A percentile compares a stretch with the other conserved stretches of the same genome.
These are phyloP conservation scores for Grosmannia clavigera DNA, from an alignment of 2,329 filamentous ascomycete genomes.

Conservation along the genomic window DNA sequence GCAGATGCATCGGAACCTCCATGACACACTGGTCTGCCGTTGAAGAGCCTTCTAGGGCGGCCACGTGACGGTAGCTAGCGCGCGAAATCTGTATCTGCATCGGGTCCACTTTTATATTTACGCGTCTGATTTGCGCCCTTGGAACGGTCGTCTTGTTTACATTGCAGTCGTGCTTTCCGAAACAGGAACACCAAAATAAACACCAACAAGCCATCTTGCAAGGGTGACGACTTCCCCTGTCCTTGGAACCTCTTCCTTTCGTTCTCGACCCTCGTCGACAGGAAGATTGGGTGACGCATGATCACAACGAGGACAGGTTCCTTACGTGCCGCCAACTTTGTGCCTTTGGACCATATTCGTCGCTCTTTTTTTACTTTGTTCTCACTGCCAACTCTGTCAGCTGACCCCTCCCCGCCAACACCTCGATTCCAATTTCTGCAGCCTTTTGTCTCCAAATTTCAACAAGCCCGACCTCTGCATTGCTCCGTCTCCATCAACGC, in stretches of 20 bases:
- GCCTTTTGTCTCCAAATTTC: not conserved
- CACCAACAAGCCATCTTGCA: not conserved
- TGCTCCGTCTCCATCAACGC: not conserved
- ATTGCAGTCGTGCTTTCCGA: slow-evolving; percentile 7
- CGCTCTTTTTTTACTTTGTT: not conserved
- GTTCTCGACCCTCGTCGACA: not conserved
- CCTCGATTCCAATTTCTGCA: not conserved
- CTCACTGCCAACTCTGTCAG: not conserved
- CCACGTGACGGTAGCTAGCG: not conserved
- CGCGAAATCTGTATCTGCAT: not conserved
- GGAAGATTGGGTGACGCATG: not conserved
- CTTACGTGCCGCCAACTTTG: slow-evolving; percentile 1
- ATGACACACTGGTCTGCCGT: no score
- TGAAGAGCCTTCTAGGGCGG: not conserved
- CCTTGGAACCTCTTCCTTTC: not conserved
- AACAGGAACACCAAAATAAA: slow-evolving; percentile 4
- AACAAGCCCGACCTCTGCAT: not conserved
- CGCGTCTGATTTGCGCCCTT: not conserved
- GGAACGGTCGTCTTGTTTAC: slow-evolving; percentile 7
- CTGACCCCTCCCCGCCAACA: not conserved
- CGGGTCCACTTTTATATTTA: not conserved
- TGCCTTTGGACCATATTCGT: not conserved
- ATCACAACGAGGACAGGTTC: slow-evolving; percentile 8
- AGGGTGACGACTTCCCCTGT: not conserved
- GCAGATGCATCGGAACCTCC: no score